phyloP scores from a whole-genome alignment of 1,284 basidiomycete species.

The Cystobasidium sp. region DNA sequence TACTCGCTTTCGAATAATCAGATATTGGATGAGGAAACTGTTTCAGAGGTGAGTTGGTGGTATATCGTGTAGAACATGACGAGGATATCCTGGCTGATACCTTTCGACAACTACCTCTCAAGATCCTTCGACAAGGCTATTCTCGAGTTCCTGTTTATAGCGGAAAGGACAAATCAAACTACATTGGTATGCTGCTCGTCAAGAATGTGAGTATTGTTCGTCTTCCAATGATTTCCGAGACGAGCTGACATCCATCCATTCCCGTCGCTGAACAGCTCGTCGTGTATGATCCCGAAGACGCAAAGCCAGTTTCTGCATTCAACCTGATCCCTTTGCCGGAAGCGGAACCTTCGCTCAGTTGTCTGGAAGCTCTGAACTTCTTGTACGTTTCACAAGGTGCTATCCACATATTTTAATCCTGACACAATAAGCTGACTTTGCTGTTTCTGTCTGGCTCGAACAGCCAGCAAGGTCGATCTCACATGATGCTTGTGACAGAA shows the following conservation, averaged over 20 bases:
- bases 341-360: slow-evolving; percentile 80
- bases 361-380: slow-evolving; percentile 67
- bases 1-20: slow-evolving; percentile 75
- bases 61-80: slow-evolving; percentile 74
- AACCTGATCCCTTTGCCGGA: slow-evolving; percentile 77
- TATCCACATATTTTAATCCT: neutral
- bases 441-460: slow-evolving; percentile 54
- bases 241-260: slow-evolving; percentile 34
- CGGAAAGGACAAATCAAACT: slow-evolving; percentile 72
- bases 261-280: slow-evolving; percentile 69
- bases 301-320: slow-evolving; percentile 57
- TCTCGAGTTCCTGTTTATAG: slow-evolving; percentile 92
- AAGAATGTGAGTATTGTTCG: slow-evolving; percentile 4
- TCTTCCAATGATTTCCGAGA: neutral
- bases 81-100: slow-evolving; percentile 61
- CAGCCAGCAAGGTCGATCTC: slow-evolving; percentile 87
- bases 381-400: slow-evolving; percentile 58
- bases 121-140: slow-evolving; percentile 71
- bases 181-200: slow-evolving; percentile 79
- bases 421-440: neutral
- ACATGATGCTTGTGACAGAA: slow-evolving; percentile 82
- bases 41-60: slow-evolving; percentile 66
- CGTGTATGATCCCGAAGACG: slow-evolving; percentile 83
- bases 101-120: slow-evolving; percentile 60
- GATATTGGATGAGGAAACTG: slow-evolving; percentile 75